Evolutionary conservation across 2,329 filamentous ascomycete species (phyloP), one percentile per base, ranked within the genome.

Genomic region (Ceratocystis diversiconidia): DNA sequence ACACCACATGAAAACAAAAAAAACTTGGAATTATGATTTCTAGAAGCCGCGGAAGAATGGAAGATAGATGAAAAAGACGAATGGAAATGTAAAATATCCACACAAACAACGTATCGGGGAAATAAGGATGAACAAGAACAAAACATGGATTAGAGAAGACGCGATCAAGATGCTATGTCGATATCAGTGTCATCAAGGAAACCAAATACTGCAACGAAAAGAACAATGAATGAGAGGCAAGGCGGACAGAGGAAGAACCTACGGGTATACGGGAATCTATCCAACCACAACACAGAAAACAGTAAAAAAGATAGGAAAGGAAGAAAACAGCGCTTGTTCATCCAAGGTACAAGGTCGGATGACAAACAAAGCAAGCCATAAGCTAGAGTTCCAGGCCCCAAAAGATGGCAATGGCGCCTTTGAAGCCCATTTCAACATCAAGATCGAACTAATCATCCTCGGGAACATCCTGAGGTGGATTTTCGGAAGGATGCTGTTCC

Each of bases 341-440:
- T n/a, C 25, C 19, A 28, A 52, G 48, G 15, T 52, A 10, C 19
- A 4, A 52, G 4, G 25, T 28, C 3, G 3, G 19, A 28, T 15
- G 22, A 28, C 19, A 10, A 52, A 52, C 22, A 5, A 15, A 52
- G 25, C 6, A 4, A 28, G 3, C 22, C 22, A 25, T 6, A 52
- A n/a, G 55, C 8, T 3, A 32, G 25, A 43, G 62, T 59, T 28
- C 60, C 25, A 76, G 61, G 72, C 75, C 28, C 73, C 73, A 52
- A 74, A 70, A 55, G 73, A 71, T 65, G 75, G 73, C 5, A 74
- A 63, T 32, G 73, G 68, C 25, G 70, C 71, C 65, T 69, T 73
- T 7, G 73, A 63, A n/a, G 72, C 68, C 62, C 10, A 71, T 71
- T 64, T 75, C 65, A 4, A 48, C 41, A 55, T 62, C 65, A 32